Percentiles rank a stretch among this genome's conserved stretches.
Evolutionary conservation across 805 yeast genomes (phyloP).

Genomic region (Yamadazyma paraphyllophila): DNA sequence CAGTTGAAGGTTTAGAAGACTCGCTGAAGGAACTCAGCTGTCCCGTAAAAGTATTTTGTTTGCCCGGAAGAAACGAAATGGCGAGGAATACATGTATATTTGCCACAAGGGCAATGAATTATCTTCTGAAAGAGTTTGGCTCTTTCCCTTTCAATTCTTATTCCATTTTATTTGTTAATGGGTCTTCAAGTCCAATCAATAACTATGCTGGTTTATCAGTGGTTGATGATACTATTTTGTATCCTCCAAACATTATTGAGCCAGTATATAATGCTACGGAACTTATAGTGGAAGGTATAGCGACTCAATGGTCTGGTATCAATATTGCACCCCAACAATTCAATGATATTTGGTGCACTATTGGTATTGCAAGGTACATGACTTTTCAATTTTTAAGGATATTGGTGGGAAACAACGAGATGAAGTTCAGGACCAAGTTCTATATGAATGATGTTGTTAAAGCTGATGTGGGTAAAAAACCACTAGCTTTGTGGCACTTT

Average conservation of each 20-base stretch:
- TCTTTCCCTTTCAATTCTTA: conserved; percentile 89
- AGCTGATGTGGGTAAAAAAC: conserved; percentile 74
- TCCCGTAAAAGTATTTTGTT: conserved; percentile 51
- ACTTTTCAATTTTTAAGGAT: conserved; percentile 63
- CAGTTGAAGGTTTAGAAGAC: conserved; percentile 21
- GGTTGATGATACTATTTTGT: conserved; percentile 58
- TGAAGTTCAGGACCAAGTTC: conserved; percentile 64
- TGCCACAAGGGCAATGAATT: conserved; percentile 76
- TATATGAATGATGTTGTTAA: conserved; percentile 66
- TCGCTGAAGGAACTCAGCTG: conserved; percentile 22
- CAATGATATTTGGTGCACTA: conserved; percentile 85
- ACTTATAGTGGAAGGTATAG: conserved; percentile 61
- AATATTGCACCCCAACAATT: conserved; percentile 78
- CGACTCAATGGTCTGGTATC: conserved; percentile 92
- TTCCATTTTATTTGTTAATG: conserved; percentile 69
- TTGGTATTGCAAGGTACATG: conserved; percentile 86
- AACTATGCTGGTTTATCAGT: conserved; percentile 77
- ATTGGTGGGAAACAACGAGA: conserved; percentile 83
- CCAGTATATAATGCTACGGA: conserved; percentile 73
- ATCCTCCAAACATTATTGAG: conserved; percentile 73
- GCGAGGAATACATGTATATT: conserved; percentile 74
- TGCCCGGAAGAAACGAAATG: conserved; percentile 56
- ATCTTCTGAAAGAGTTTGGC: conserved; percentile 82
- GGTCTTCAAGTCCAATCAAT: conserved; percentile 41
- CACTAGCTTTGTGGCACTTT: conserved; percentile 70